Conservation (phyloP, 2,329 filamentous ascomycete genomes). For the Monosporascus ibericus region DNA sequence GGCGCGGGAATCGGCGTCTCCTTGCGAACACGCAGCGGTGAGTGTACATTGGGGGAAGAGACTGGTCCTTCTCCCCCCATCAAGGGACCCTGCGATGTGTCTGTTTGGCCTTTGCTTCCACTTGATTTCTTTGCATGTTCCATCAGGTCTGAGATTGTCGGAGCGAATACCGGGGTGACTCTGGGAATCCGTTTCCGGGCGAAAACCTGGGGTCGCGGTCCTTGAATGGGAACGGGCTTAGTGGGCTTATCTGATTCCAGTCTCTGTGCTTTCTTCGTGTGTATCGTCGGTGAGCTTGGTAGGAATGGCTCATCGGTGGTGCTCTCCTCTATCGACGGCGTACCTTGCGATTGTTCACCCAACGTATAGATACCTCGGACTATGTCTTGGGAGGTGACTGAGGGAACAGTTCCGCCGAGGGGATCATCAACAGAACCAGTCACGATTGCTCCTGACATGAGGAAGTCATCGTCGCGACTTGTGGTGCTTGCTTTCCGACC, state of each 20-base stretch:
- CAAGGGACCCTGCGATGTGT: too few relatives aligned
- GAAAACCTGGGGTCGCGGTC: not conserved
- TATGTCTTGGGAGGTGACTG: too few relatives aligned
- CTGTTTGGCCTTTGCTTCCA: not conserved
- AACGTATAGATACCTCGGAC: too few relatives aligned
- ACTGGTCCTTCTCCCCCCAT: not conserved
- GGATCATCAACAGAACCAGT: not conserved
- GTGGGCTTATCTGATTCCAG: not conserved
- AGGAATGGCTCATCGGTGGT: not conserved
- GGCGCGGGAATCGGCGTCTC: constrained; percentile 13
- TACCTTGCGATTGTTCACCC: too few relatives aligned
- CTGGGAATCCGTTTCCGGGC: not conserved
- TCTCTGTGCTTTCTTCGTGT: not conserved
- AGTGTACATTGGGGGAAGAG: not conserved
- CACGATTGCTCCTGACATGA: constrained; percentile 13
- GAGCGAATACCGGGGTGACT: not conserved
- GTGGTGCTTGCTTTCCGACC: not conserved
- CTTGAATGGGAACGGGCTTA: not conserved
- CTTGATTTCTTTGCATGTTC: not conserved
- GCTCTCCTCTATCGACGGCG: not conserved
- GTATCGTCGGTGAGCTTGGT: not conserved
- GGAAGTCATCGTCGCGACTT: constrained; percentile 8
- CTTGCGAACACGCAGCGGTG: not conserved
- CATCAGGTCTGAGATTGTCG: not conserved
- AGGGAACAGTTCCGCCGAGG: not conserved